phyloP scores from a whole-genome alignment of 2,329 filamentous ascomycete genomes.

The Fusarium mangiferae region DNA sequence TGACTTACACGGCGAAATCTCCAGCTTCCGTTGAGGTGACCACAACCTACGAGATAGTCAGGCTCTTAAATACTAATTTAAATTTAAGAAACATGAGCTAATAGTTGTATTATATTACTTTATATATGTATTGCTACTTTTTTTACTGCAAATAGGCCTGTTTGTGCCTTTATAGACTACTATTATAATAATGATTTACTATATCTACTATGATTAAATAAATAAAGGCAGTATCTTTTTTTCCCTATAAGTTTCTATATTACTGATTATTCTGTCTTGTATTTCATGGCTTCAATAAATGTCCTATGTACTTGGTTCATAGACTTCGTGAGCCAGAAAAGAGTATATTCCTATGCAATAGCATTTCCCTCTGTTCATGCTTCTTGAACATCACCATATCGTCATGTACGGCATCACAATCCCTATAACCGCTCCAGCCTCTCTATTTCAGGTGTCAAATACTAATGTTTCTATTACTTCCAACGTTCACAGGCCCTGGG shows the following conservation, averaged over 20 bases:
- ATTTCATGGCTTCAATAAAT: background rate
- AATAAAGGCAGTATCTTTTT: background rate
- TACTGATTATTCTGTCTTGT: background rate
- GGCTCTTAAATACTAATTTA: background rate
- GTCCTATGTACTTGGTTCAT: background rate
- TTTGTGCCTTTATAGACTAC: too few species aligned
- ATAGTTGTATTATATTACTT: background rate
- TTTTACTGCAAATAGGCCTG: background rate
- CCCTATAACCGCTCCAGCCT: background rate
- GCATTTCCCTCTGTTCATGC: background rate
- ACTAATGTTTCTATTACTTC: background rate
- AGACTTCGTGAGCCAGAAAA: background rate
- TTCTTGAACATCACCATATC: background rate
- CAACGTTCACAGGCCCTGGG: background rate
- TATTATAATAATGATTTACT: too few species aligned
- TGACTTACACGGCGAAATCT: slow-evolving; percentile 2
- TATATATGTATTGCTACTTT: background rate
- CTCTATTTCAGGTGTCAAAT: background rate
- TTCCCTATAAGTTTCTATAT: background rate
- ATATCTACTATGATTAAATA: too few species aligned
- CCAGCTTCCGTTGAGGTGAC: background rate
- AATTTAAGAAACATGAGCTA: background rate
- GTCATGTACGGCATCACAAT: background rate
- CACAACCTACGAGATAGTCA: background rate
- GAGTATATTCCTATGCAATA: background rate